phyloP scores from a whole-genome alignment of 495 filamentous ascomycete genomes.

The Sabuloglossum arenarium region DNA sequence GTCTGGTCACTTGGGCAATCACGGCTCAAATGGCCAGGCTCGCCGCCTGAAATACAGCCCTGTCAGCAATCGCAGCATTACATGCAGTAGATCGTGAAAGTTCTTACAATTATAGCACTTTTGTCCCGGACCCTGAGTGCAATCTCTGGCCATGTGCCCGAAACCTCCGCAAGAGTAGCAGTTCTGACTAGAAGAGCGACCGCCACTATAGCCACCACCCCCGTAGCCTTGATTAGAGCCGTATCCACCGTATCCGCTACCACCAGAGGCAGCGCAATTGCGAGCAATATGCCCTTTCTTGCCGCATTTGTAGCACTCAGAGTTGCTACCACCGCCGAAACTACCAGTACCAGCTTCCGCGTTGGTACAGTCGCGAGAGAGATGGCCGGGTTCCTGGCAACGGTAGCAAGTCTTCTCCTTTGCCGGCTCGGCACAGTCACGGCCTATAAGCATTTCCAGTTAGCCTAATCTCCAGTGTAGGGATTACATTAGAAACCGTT shows the following conservation, averaged over 20 bases:
- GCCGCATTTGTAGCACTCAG: constrained; percentile 98
- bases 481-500: constrained; percentile 14
- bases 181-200: constrained; percentile 43
- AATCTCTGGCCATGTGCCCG: constrained; percentile 93
- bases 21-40: constrained; percentile 81
- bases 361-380: constrained; percentile 78
- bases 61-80: not conserved
- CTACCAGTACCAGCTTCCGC: constrained; percentile 25
- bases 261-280: constrained; percentile 60
- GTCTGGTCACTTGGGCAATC: constrained; percentile 81
- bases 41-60: constrained; percentile 33
- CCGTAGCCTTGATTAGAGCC: constrained; percentile 20
- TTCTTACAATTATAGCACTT: constrained; percentile 97
- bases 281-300: constrained; percentile 94
- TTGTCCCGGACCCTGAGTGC: constrained; percentile 64
- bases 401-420: constrained; percentile 97
- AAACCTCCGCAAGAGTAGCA: constrained; percentile 95
- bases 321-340: constrained; percentile 25
- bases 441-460: constrained; percentile 28
- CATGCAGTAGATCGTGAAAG: not conserved
- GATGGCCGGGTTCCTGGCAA: constrained; percentile 71
- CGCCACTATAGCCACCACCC: constrained; percentile 19
- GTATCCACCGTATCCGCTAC: constrained; percentile 10
- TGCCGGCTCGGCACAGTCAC: constrained; percentile 72
- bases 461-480: constrained; percentile 1